Conservation (phyloP, 2,329 filamentous ascomycete species). For the Diaporthe humulicola region DNA sequence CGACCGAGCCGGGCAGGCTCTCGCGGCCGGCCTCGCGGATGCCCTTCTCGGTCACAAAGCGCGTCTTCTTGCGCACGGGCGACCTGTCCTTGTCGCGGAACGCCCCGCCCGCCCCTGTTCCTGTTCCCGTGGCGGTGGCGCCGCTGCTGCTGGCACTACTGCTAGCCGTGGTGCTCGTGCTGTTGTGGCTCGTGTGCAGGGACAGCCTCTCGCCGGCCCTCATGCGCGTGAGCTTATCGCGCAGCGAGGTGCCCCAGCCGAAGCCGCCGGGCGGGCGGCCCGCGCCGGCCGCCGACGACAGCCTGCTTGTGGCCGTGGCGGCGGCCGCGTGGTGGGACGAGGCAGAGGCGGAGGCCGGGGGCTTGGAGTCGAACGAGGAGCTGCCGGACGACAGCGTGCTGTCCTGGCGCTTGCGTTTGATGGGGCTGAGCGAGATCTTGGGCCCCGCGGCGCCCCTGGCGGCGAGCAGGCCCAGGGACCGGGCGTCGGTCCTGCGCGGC, state of each 20-base stretch:
- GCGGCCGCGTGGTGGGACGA: not conserved
- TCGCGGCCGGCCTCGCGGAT: conserved; percentile 83
- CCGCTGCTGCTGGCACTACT: conserved; percentile 38
- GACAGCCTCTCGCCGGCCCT: conserved; percentile 64
- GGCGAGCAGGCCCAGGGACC: conserved; percentile 57
- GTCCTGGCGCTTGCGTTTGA: conserved; percentile 72
- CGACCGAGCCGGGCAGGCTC: conserved; percentile 60
- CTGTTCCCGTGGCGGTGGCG: not conserved
- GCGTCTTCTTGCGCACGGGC: conserved; percentile 78
- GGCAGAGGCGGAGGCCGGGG: not conserved
- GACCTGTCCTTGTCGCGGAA: conserved; percentile 48
- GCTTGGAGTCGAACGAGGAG: conserved; percentile 31
- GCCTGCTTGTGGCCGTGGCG: not conserved
- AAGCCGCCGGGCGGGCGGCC: conserved; percentile 47
- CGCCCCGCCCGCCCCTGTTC: not conserved
- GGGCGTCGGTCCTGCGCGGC: conserved; percentile 57
- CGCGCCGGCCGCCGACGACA: not conserved
- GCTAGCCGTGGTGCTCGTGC: conserved; percentile 48
- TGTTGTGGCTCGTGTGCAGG: conserved; percentile 37
- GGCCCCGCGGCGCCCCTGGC: conserved; percentile 54
- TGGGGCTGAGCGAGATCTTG: conserved; percentile 68
- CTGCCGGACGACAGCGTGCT: conserved; percentile 56
- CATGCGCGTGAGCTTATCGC: conserved; percentile 71
- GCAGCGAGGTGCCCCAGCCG: conserved; percentile 70
- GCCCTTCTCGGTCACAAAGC: conserved; percentile 83